Evolutionary conservation across 2,329 filamentous ascomycete genomes (phyloP).

Genomic region (Colletotrichum higginsianum): DNA sequence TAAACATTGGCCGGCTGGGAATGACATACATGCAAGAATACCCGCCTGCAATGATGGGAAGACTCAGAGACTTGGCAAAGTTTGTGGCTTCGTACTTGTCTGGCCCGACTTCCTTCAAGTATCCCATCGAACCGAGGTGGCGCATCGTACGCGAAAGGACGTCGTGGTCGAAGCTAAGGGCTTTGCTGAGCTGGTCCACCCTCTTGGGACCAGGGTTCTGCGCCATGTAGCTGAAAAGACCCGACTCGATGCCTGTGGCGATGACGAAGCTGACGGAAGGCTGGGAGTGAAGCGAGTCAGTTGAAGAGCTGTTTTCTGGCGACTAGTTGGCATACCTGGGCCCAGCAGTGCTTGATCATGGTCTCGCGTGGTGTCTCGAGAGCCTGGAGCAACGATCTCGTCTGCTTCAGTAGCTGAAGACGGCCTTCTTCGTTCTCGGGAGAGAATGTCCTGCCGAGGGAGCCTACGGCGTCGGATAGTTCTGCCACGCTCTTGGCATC

Average conservation of each 20-base stretch:
- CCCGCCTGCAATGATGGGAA: constrained; percentile 46
- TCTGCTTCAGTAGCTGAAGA: not conserved
- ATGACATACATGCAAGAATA: constrained; percentile 48
- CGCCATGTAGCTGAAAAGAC: constrained; percentile 25
- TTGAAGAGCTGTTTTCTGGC: not conserved
- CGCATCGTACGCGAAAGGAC: constrained; percentile 51
- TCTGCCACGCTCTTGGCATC: no score
- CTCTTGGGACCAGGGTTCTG: constrained; percentile 6
- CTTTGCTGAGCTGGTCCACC: not conserved
- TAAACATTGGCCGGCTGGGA: not conserved
- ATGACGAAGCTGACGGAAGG: constrained; percentile 9
- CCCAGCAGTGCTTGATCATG: constrained; percentile 51
- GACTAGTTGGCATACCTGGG: constrained; percentile 43
- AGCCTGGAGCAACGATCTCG: constrained; percentile 24
- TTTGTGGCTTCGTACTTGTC: constrained; percentile 52
- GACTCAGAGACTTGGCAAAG: constrained; percentile 49
- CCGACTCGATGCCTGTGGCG: constrained; percentile 4
- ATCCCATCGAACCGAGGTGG: constrained; percentile 53
- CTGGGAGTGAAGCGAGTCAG: not conserved
- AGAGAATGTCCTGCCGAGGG: no score
- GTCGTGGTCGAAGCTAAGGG: constrained; percentile 25
- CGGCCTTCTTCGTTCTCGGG: no score
- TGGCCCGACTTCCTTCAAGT: constrained; percentile 50
- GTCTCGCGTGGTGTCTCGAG: constrained; percentile 51
- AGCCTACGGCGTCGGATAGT: no score